These are phyloP conservation scores for Quaeritorhiza haematococci DNA, from an alignment of 371 early-diverging fungal species.

Conservation along the genomic window DNA sequence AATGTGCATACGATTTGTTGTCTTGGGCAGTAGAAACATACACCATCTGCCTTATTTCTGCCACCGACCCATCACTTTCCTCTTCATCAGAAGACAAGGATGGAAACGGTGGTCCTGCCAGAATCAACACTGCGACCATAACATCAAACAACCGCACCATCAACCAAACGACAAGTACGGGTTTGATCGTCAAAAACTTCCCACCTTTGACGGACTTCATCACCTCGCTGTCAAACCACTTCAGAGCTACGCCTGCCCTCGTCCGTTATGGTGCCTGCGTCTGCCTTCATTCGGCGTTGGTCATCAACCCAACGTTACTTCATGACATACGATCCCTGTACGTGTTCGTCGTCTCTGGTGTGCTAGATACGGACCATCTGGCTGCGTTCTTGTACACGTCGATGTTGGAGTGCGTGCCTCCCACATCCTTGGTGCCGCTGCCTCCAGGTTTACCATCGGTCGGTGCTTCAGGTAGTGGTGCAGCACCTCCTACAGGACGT, in stretches of 20 bases:
- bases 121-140: neutral
- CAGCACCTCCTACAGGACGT: too few species aligned
- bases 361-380: constrained; percentile 41
- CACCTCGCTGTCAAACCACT: constrained; percentile 37
- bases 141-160: neutral
- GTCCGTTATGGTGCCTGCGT: constrained; percentile 43
- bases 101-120: neutral
- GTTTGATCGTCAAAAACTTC: too few species aligned
- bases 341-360: constrained; percentile 33
- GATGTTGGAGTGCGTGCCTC: constrained; percentile 39
- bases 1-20: constrained; percentile 43
- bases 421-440: too few species aligned
- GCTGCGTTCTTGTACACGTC: constrained; percentile 36
- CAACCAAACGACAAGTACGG: neutral
- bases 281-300: constrained; percentile 32
- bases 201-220: constrained; percentile 32
- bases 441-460: constrained; percentile 1
- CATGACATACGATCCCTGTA: constrained; percentile 18
- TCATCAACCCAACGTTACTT: constrained; percentile 28
- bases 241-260: constrained; percentile 38
- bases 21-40: constrained; percentile 44
- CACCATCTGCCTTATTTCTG: constrained; percentile 3
- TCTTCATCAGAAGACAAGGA: neutral
- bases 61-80: neutral
- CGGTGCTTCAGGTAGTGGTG: neutral